Evolutionary conservation across 805 yeast genomes (phyloP).

Genomic region (Starmerella apicola): DNA sequence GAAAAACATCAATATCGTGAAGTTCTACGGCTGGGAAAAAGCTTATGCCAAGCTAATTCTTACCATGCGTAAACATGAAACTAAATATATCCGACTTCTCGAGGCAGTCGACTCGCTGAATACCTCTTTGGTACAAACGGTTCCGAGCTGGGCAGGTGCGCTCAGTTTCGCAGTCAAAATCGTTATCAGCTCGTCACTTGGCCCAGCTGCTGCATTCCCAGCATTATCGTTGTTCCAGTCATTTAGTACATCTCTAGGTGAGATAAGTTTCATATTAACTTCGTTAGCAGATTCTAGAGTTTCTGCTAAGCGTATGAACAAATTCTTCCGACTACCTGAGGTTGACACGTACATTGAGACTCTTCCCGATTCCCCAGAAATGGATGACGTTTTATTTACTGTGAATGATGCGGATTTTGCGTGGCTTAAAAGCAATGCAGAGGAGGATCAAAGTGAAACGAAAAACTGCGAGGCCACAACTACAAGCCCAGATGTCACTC

Average conservation of each 20-base stretch:
- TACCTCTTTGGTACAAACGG: constrained; percentile 7
- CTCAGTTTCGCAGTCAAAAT: constrained; percentile 14
- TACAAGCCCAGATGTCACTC: constrained; percentile 8
- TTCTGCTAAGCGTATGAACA: constrained; percentile 18
- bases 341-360: constrained; percentile 23
- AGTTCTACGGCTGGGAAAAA: constrained; percentile 82
- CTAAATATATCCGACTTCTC: constrained; percentile 11
- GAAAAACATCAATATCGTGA: constrained; percentile 63
- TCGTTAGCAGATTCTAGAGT: constrained; percentile 31
- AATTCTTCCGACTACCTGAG: constrained; percentile 28
- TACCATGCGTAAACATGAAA: constrained; percentile 6
- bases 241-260: constrained; percentile 7
- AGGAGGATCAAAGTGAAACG: constrained; percentile 22
- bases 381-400: not conserved
- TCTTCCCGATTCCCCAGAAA: no score
- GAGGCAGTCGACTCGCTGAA: constrained; percentile 12
- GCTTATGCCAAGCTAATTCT: constrained; percentile 51
- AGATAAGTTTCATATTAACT: constrained; percentile 35
- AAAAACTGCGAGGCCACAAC: constrained; percentile 35
- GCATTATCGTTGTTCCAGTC: constrained; percentile 15
- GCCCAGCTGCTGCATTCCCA: constrained; percentile 14
- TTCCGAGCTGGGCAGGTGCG: constrained; percentile 14
- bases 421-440: constrained; percentile 18
- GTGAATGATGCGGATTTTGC: constrained; percentile 7
- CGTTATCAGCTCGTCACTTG: constrained; percentile 3